Evolutionary conservation across 768 basidiomycete genomes (phyloP).

Genomic region (Tylopilus felleus): DNA sequence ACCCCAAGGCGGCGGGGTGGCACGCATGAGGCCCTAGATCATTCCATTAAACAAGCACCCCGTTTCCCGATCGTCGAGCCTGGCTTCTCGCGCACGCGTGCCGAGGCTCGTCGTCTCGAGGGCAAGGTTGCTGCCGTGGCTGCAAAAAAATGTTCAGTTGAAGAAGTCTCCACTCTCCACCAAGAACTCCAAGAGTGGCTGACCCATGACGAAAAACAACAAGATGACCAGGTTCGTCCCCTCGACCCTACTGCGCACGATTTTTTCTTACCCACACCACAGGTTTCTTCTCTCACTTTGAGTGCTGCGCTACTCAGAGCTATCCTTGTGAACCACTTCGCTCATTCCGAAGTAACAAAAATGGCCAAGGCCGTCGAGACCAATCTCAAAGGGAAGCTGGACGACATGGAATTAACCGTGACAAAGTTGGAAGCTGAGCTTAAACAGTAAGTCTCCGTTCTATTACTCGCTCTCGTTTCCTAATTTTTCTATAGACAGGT

Average conservation of each 20-base stretch:
- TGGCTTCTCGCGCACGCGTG: slow-evolving; percentile 39
- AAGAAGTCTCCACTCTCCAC: slow-evolving; percentile 76
- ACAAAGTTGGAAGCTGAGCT: slow-evolving; percentile 66
- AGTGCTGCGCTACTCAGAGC: slow-evolving; percentile 78
- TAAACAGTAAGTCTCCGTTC: slow-evolving; percentile 53
- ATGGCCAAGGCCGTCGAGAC: slow-evolving; percentile 60
- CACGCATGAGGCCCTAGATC: slow-evolving; percentile 45
- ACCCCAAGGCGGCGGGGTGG: slow-evolving; percentile 58
- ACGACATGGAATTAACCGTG: slow-evolving; percentile 57
- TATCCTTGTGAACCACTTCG: slow-evolving; percentile 78
- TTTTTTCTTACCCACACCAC: slow-evolving; percentile 8
- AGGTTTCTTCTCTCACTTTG: slow-evolving; percentile 68
- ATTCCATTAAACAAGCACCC: slow-evolving; percentile 39
- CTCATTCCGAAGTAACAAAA: slow-evolving; percentile 76
- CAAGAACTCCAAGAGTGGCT: slow-evolving; percentile 80
- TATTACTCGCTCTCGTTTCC: slow-evolving; percentile 8
- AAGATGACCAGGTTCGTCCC: slow-evolving; percentile 60
- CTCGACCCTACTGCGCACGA: slow-evolving; percentile 7
- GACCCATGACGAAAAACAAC: slow-evolving; percentile 49
- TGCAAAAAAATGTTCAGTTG: slow-evolving; percentile 82
- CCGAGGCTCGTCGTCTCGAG: slow-evolving; percentile 66
- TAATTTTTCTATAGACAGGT: slow-evolving; percentile 51
- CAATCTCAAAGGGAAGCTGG: slow-evolving; percentile 60
- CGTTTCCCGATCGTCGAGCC: slow-evolving; percentile 47
- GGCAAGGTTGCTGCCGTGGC: slow-evolving; percentile 77